These are phyloP conservation scores for Porodaedalea pini DNA, from an alignment of 1,284 basidiomycete species.

Conservation along the genomic window DNA sequence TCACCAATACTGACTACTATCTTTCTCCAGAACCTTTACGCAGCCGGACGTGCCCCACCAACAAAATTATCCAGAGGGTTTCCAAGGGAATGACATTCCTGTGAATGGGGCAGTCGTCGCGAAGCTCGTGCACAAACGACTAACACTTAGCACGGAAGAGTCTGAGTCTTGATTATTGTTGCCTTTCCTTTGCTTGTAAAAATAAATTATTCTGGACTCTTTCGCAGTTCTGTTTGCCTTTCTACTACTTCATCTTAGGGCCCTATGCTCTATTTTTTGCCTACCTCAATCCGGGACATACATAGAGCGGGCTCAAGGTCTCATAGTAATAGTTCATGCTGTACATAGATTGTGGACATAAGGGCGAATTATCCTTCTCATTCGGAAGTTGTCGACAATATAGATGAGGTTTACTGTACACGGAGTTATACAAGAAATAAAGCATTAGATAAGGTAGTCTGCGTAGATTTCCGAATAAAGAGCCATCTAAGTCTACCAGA, in stretches of 20 bases:
- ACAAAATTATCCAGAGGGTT: conserved; percentile 51
- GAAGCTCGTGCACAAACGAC: conserved; percentile 33
- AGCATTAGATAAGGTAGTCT: background rate
- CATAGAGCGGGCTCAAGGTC: no score
- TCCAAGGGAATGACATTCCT: conserved; percentile 58
- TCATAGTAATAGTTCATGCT: no score
- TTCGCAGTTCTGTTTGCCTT: no score
- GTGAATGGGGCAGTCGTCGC: conserved; percentile 45
- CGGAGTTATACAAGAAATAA: background rate
- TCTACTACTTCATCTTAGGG: no score
- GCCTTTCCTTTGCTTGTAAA: no score
- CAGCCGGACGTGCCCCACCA: conserved; percentile 44
- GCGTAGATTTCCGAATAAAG: background rate
- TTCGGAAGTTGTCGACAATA: no score
- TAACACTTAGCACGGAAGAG: conserved; percentile 22
- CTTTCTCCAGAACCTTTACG: conserved; percentile 38
- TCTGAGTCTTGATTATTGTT: background rate
- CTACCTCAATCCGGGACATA: no score
- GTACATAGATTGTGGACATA: no score
- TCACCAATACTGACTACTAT: background rate
- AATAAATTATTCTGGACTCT: no score
- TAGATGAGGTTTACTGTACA: background rate
- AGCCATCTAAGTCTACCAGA: conserved; percentile 10
- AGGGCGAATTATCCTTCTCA: no score
- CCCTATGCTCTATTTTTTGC: no score